Evolutionary conservation across 2,329 filamentous ascomycete species (phyloP).

Genomic region (Escovopsis sp.): DNA sequence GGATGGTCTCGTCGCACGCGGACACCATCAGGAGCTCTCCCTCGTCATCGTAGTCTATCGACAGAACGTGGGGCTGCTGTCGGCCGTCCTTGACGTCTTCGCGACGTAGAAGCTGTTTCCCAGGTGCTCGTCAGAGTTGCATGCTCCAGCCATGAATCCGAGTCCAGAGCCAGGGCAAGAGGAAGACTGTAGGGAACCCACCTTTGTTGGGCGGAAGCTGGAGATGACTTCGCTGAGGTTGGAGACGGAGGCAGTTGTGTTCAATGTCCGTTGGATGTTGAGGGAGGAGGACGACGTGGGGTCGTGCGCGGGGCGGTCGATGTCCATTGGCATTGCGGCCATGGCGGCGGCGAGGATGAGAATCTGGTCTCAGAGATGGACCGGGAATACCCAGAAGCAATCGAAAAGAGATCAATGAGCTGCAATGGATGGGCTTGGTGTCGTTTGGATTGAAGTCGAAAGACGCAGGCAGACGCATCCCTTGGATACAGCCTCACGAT

Average conservation of each 20-base stretch:
- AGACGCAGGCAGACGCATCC: no score
- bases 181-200: constrained; percentile 21
- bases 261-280: constrained; percentile 34
- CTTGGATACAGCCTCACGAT: no score
- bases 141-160: no score
- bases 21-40: constrained; percentile 86
- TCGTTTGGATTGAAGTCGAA: no score
- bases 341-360: constrained; percentile 18
- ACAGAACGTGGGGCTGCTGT: constrained; percentile 54
- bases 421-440: no score
- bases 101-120: constrained; percentile 36
- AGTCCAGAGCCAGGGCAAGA: background rate
- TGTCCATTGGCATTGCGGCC: constrained; percentile 41
- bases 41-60: constrained; percentile 90
- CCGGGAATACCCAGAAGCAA: background rate
- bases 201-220: constrained; percentile 66
- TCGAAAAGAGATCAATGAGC: no score
- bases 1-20: constrained; percentile 86
- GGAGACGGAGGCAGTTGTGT: constrained; percentile 32
- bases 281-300: no score
- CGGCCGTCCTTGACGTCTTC: constrained; percentile 37
- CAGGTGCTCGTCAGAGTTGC: no score
- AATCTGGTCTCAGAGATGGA: background rate
- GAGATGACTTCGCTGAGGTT: constrained; percentile 66
- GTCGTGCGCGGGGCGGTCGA: constrained; percentile 30